Conservation (phyloP, 768 basidiomycete species). For the Sporobolomyces phaffii region DNA sequence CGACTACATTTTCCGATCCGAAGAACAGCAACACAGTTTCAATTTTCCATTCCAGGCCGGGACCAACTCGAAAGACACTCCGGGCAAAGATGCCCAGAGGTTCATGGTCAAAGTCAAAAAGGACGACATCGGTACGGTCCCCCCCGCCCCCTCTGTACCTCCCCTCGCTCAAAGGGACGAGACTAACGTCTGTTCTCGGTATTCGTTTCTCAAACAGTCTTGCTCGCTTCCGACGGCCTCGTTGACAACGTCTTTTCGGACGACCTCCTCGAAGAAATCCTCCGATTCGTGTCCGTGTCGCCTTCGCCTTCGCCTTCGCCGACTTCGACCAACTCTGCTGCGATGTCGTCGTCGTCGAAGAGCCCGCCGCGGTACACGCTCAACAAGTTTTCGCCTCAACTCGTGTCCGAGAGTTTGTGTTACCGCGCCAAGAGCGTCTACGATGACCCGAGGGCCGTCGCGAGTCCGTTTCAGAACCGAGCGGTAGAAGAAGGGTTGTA, state of each 20-base stretch:
- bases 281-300: slow-evolving; percentile 31
- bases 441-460: slow-evolving; percentile 48
- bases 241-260: slow-evolving; percentile 85
- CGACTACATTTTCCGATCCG: slow-evolving; percentile 72
- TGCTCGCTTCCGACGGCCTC: slow-evolving; percentile 73
- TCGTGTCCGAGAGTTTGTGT: slow-evolving; percentile 61
- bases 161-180: too few relatives aligned
- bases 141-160: not conserved
- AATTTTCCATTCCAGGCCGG: slow-evolving; percentile 65
- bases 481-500: slow-evolving; percentile 43
- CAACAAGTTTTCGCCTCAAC: slow-evolving; percentile 38
- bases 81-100: slow-evolving; percentile 60
- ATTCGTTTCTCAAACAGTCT: too few relatives aligned
- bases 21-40: slow-evolving; percentile 89
- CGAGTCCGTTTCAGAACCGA: slow-evolving; percentile 42
- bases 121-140: slow-evolving; percentile 46
- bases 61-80: slow-evolving; percentile 58
- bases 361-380: slow-evolving; percentile 51
- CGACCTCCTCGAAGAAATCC: slow-evolving; percentile 69
- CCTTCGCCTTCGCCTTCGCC: slow-evolving; percentile 14
- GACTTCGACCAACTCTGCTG: slow-evolving; percentile 1
- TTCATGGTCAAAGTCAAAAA: slow-evolving; percentile 50
- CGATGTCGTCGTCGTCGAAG: too few relatives aligned
- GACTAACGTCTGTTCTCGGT: too few relatives aligned
- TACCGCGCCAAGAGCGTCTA: slow-evolving; percentile 67